Conservation (phyloP, 495 filamentous ascomycete species). For the Opeltia flavorubescens region DNA sequence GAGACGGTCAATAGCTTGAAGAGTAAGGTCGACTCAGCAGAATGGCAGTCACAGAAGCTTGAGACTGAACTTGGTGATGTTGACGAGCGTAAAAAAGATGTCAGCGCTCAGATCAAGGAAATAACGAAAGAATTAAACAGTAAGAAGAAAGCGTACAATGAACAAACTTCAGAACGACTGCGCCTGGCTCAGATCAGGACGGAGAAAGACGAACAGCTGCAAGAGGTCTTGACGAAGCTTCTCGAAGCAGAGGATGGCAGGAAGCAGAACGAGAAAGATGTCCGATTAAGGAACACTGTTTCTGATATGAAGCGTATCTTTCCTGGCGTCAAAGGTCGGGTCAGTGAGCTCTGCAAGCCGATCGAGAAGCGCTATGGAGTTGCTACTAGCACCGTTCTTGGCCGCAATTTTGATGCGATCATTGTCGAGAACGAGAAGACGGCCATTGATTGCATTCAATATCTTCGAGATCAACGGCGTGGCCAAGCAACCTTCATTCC, state of each 20-base stretch:
- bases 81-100: conserved; percentile 46
- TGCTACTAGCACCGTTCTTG: conserved; percentile 82
- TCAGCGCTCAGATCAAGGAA: conserved; percentile 46
- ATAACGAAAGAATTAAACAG: conserved; percentile 62
- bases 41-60: conserved; percentile 59
- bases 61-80: conserved; percentile 58
- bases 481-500: conserved; percentile 86
- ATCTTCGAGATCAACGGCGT: conserved; percentile 75
- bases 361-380: conserved; percentile 93
- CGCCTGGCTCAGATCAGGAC: conserved; percentile 64
- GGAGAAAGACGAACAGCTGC: conserved; percentile 82
- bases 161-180: conserved; percentile 69
- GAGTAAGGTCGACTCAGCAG: conserved; percentile 65
- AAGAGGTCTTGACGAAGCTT: conserved; percentile 63
- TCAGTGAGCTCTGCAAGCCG: conserved; percentile 86
- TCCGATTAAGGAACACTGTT: conserved; percentile 61
- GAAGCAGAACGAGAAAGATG: conserved; percentile 71
- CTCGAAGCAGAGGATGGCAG: conserved; percentile 69
- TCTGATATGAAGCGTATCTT: conserved; percentile 79
- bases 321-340: conserved; percentile 76
- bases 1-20: conserved; percentile 75
- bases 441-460: conserved; percentile 85
- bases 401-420: conserved; percentile 83
- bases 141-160: conserved; percentile 85
- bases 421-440: conserved; percentile 95